Percentiles rank a stretch among this genome's conserved stretches.
These are phyloP conservation scores for Leersia perrieri DNA, from an alignment of 176 grass and related monocot species.

Conservation along the genomic window DNA sequence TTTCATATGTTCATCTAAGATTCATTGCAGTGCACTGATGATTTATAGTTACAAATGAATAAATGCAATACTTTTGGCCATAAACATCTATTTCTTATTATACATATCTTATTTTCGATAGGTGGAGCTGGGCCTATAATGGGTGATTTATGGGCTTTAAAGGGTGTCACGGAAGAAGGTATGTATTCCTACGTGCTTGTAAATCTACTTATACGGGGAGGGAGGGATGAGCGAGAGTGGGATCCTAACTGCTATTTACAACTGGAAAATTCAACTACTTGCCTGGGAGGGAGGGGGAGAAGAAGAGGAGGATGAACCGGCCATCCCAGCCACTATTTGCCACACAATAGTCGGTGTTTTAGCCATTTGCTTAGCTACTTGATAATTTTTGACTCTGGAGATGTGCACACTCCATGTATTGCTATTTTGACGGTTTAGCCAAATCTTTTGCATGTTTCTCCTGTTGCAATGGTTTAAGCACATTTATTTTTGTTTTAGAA, in stretches of 20 bases:
- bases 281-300: no score
- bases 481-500: conserved; percentile 16
- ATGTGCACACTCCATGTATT: background rate
- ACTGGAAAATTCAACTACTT: no score
- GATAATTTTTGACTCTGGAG: background rate
- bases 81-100: background rate
- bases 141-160: conserved; percentile 98
- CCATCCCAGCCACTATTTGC: background rate
- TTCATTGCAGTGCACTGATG: background rate
- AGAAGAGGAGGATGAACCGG: no score
- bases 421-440: background rate
- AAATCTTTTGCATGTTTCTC: background rate
- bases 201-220: conserved; percentile 10
- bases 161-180: conserved; percentile 97
- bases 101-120: conserved; percentile 32
- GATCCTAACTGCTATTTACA: background rate
- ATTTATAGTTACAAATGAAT: background rate
- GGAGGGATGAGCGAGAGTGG: background rate
- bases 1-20: background rate
- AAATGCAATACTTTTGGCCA: background rate
- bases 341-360: background rate
- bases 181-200: conserved; percentile 22
- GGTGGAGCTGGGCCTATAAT: conserved; percentile 89
- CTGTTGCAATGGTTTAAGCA: background rate
- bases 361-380: background rate